phyloP scores from a whole-genome alignment of 805 yeast species.

The Hanseniaspora lachancei region DNA sequence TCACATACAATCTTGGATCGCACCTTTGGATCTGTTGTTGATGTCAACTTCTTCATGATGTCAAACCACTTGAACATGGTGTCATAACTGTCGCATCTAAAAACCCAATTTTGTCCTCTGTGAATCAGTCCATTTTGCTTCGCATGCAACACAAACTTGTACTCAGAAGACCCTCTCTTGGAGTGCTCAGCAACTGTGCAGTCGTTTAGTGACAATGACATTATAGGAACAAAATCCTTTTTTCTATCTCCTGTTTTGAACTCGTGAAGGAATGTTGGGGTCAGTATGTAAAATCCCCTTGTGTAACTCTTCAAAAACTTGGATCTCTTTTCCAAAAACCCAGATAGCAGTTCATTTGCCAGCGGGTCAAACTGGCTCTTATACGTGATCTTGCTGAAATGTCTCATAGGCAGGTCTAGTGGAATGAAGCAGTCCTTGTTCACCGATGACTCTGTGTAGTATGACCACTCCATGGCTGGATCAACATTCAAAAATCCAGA shows the following conservation, averaged over 20 bases:
- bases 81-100: conserved; percentile 73
- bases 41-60: conserved; percentile 57
- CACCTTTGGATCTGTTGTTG: conserved; percentile 45
- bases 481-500: conserved; percentile 62
- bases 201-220: conserved; percentile 67
- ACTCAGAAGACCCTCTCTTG: conserved; percentile 51
- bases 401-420: conserved; percentile 57
- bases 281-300: conserved; percentile 78
- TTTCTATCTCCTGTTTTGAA: conserved; percentile 72
- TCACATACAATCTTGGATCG: conserved; percentile 36
- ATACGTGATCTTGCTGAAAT: conserved; percentile 47
- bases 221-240: conserved; percentile 66
- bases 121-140: conserved; percentile 63
- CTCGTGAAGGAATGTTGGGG: conserved; percentile 81
- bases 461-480: conserved; percentile 75
- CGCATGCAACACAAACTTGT: conserved; percentile 68
- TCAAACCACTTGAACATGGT: conserved; percentile 75
- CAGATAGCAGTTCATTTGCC: conserved; percentile 57
- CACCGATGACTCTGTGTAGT: conserved; percentile 3
- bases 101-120: conserved; percentile 87
- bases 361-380: conserved; percentile 58
- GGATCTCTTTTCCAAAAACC: conserved; percentile 76
- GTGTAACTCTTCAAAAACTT: conserved; percentile 86
- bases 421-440: conserved; percentile 41
- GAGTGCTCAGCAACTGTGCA: conserved; percentile 77